phyloP scores from a whole-genome alignment of 768 basidiomycete species.

The Xerocomellus chrysenteron region DNA sequence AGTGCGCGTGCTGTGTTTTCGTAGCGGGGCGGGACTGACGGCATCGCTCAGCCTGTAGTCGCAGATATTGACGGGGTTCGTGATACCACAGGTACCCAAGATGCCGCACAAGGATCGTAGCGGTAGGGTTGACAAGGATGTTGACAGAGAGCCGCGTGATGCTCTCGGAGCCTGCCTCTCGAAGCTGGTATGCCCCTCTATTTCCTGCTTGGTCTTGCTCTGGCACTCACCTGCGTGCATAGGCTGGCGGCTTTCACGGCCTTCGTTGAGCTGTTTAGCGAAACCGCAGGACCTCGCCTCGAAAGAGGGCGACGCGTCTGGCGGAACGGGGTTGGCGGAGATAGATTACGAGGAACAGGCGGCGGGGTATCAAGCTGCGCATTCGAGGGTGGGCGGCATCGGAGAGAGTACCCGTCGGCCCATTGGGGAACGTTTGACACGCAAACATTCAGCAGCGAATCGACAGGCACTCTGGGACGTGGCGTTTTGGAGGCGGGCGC shows the following conservation, averaged over 20 bases:
- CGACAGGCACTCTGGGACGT: too few species aligned
- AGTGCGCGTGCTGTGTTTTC: constrained; percentile 41
- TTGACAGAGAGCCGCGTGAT: constrained; percentile 74
- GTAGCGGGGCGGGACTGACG: background rate
- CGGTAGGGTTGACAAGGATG: constrained; percentile 75
- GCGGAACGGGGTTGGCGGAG: constrained; percentile 49
- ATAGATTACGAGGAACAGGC: constrained; percentile 90
- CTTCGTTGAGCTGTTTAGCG: constrained; percentile 72
- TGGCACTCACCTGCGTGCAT: background rate
- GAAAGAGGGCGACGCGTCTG: constrained; percentile 6
- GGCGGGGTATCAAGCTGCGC: constrained; percentile 92
- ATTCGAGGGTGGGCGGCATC: constrained; percentile 88
- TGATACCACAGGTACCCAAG: constrained; percentile 79
- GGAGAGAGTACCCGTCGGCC: constrained; percentile 56
- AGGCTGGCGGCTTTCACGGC: constrained; percentile 74
- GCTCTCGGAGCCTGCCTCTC: constrained; percentile 59
- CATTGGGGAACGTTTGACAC: constrained; percentile 50
- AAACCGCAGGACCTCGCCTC: constrained; percentile 66
- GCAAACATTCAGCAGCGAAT: too few species aligned
- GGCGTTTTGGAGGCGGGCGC: too few species aligned
- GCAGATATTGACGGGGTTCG: constrained; percentile 71
- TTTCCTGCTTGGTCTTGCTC: background rate
- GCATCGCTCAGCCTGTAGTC: constrained; percentile 61
- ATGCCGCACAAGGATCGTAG: constrained; percentile 82
- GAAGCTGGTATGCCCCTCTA: constrained; percentile 54